Evolutionary conservation across 495 filamentous ascomycete genomes (phyloP), one percentile per base, ranked within the genome.

Genomic region (Saxophila tyrrhenica): DNA sequence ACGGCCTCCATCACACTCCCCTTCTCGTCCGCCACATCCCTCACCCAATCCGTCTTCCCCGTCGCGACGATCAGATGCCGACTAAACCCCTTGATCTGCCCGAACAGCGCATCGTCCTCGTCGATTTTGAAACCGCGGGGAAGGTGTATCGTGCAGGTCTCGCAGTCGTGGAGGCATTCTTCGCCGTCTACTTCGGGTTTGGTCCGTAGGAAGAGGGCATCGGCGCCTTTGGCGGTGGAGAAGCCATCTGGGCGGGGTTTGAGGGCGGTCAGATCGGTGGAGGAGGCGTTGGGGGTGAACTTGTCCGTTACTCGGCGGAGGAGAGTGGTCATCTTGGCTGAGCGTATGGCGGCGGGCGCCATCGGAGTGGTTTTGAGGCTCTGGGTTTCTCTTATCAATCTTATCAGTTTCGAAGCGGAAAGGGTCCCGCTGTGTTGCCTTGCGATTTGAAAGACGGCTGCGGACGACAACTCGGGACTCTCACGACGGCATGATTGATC

Each of bases 1-100:
- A 97, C 79, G 8, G 90, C 94, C 71, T 94, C 82, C 92, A 98
- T 97, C 24, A 98, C 79, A 64, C 89, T 95, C 1, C 89, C 94
- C 68, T 81, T 79, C 72, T 97, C 92, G 61, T 97, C 86, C 43
- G 80, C 82, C 15, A 97, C 86, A 70, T 95, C 84, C 46, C 86
- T 70, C 60, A 90, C 83, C 92, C 92, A 98, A 70, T 98, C 94
- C 21, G 83, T 82, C 73, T 96, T 94, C 39, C 89, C 89, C 1
- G 92, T 98, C 11, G 91, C 92, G 17, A 98, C 88, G 39, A 98
- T 75, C 52, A 94, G 63, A 67, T 98, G 92, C 17, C 87, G 91
- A 50, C 80, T 80, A 84, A 88, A 98, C 10, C 83, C 87, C 57
- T 92, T 89, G 38, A 97, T 79, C 44, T 85, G 74, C 2, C 92